Evolutionary conservation across 371 early-diverging fungal species (phyloP).

Genomic region (Rhizopus stolonifer): DNA sequence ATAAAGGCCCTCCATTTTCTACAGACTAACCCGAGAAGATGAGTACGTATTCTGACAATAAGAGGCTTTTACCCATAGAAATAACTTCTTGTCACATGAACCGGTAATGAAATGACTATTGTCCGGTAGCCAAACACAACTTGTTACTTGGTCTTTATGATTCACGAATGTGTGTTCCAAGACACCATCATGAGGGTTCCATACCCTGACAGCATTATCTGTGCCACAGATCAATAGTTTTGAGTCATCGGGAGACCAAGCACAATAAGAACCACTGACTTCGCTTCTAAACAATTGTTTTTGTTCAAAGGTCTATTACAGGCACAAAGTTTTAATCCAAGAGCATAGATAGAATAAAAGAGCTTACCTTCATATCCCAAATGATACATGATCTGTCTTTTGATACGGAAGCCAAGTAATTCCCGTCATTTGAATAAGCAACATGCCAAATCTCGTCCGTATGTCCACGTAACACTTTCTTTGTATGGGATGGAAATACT

Average conservation of each 20-base stretch:
- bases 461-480: conserved; percentile 74
- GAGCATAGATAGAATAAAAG: background rate
- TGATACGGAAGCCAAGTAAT: conserved; percentile 86
- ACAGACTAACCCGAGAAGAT: conserved; percentile 34
- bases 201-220: conserved; percentile 76
- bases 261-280: conserved; percentile 70
- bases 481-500: conserved; percentile 43
- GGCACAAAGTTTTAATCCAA: background rate
- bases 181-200: conserved; percentile 74
- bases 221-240: conserved; percentile 77
- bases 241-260: conserved; percentile 90
- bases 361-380: conserved; percentile 80
- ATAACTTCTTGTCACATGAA: conserved; percentile 72
- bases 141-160: conserved; percentile 75
- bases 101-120: conserved; percentile 77
- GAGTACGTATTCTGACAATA: too few species aligned
- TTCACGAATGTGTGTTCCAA: conserved; percentile 48
- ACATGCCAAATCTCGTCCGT: conserved; percentile 95
- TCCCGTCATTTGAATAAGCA: conserved; percentile 85
- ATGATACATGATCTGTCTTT: conserved; percentile 85
- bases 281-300: conserved; percentile 49
- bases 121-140: conserved; percentile 85
- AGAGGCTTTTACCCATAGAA: conserved; percentile 76
- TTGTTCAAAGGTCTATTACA: conserved; percentile 38
- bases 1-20: conserved; percentile 57